phyloP scores from a whole-genome alignment of 129 eudicot species.

The Mikania micrantha region DNA sequence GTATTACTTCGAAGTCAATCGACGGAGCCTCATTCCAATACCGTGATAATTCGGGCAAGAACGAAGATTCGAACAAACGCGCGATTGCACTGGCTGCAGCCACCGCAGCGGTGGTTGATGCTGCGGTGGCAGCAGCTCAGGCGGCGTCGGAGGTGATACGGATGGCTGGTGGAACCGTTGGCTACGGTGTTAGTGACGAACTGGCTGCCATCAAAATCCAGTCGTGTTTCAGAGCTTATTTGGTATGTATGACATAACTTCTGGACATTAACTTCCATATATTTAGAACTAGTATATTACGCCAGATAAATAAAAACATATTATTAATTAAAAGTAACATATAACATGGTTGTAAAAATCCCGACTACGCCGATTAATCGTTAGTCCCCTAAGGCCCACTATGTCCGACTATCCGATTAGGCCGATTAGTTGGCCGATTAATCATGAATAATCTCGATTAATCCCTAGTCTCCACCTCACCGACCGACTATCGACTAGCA shows the following conservation, averaged over 20 bases:
- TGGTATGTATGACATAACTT: conserved; percentile 39
- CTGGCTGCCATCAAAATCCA: conserved; percentile 76
- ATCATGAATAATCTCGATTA: too few relatives aligned
- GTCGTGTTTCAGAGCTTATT: conserved; percentile 64
- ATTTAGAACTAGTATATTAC: too few relatives aligned
- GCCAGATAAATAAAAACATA: too few relatives aligned
- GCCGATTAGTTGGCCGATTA: too few relatives aligned
- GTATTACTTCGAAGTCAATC: not conserved
- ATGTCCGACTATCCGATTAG: too few relatives aligned
- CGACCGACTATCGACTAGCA: too few relatives aligned
- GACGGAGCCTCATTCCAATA: not conserved
- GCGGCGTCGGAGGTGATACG: conserved; percentile 55
- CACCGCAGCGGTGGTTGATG: conserved; percentile 66
- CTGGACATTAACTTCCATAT: too few relatives aligned
- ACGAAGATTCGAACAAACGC: conserved; percentile 37
- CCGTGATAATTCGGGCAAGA: not conserved
- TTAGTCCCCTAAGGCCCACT: too few relatives aligned
- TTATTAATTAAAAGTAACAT: too few relatives aligned
- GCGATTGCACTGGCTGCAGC: conserved; percentile 67
- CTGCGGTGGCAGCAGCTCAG: conserved; percentile 66
- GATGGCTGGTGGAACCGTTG: conserved; percentile 16
- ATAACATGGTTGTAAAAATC: too few relatives aligned
- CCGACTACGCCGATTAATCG: too few relatives aligned
- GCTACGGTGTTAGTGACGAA: conserved; percentile 26
- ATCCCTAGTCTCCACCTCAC: too few relatives aligned